Evolutionary conservation across 768 basidiomycete species (phyloP).

Genomic region (Suillus subluteus): DNA sequence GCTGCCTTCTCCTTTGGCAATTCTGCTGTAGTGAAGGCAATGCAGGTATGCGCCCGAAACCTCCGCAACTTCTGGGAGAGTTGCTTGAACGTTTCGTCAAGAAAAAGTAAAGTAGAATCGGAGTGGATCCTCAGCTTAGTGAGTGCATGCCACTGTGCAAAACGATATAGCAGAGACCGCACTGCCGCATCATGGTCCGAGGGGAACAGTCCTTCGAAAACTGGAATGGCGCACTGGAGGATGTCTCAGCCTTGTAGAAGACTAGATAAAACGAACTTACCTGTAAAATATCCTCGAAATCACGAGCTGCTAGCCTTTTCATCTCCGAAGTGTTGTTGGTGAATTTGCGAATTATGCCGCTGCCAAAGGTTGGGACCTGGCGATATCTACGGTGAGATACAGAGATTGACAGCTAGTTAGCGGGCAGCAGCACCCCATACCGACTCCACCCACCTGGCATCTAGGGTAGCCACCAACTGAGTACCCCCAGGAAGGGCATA

Average conservation of each 20-base stretch:
- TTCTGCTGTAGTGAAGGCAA: background rate
- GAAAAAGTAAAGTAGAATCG: conserved; percentile 11
- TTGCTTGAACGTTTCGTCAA: background rate
- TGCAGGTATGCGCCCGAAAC: background rate
- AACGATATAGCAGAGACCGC: conserved; percentile 19
- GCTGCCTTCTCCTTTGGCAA: background rate
- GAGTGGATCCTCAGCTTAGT: conserved; percentile 36
- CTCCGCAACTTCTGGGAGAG: background rate
- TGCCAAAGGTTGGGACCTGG: conserved; percentile 34
- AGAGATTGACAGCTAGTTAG: conserved; percentile 8
- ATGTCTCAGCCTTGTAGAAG: no score
- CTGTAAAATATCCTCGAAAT: conserved; percentile 42
- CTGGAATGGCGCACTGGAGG: conserved; percentile 37
- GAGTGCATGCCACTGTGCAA: conserved; percentile 20
- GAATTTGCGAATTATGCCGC: conserved; percentile 32
- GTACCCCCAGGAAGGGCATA: no score
- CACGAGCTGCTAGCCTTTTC: conserved; percentile 37
- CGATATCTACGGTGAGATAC: conserved; percentile 26
- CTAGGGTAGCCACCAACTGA: no score
- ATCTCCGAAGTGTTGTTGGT: conserved; percentile 35
- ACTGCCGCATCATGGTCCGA: background rate
- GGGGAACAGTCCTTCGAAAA: conserved; percentile 32
- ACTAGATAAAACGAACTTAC: background rate
- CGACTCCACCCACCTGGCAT: no score
- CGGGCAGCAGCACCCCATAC: no score